phyloP scores from a whole-genome alignment of 805 yeast genomes.

The Isabelozyma rhagii region DNA sequence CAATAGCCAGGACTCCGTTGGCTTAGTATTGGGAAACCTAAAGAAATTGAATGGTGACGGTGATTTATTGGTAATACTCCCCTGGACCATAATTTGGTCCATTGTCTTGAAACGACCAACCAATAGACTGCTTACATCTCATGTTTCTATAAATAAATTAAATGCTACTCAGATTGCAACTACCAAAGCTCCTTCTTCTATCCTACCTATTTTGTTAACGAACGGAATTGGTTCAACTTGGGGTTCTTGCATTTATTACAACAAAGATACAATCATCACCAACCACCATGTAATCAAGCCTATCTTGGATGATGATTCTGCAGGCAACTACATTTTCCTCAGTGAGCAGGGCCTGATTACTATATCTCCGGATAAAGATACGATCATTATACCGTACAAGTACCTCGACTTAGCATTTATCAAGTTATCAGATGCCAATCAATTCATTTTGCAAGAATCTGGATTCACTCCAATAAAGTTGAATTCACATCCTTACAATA shows the following conservation, averaged over 20 bases:
- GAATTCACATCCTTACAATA: not conserved
- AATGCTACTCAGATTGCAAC: not conserved
- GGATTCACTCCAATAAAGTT: conserved; percentile 3
- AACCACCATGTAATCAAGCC: conserved; percentile 40
- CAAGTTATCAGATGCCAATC: conserved; percentile 10
- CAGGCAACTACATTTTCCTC: conserved; percentile 4
- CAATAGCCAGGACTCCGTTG: conserved; percentile 17
- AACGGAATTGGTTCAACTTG: conserved; percentile 19
- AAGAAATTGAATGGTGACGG: conserved; percentile 44
- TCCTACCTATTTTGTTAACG: conserved; percentile 16
- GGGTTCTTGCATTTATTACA: conserved; percentile 43
- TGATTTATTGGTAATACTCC: conserved; percentile 31
- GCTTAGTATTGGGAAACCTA: conserved; percentile 38
- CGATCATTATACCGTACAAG: conserved; percentile 25
- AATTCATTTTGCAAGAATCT: not conserved
- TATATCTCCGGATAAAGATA: conserved; percentile 11
- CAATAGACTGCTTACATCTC: not conserved
- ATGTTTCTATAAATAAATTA: not conserved
- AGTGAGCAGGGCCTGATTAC: not conserved
- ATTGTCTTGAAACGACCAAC: not conserved
- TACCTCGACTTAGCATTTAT: conserved; percentile 40
- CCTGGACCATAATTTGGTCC: conserved; percentile 21
- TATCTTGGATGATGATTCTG: conserved; percentile 1
- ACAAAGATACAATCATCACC: conserved; percentile 30
- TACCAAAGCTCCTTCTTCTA: conserved; percentile 2